phyloP scores from a whole-genome alignment of 805 yeast species.

The Kodamaea kakaduensis region DNA sequence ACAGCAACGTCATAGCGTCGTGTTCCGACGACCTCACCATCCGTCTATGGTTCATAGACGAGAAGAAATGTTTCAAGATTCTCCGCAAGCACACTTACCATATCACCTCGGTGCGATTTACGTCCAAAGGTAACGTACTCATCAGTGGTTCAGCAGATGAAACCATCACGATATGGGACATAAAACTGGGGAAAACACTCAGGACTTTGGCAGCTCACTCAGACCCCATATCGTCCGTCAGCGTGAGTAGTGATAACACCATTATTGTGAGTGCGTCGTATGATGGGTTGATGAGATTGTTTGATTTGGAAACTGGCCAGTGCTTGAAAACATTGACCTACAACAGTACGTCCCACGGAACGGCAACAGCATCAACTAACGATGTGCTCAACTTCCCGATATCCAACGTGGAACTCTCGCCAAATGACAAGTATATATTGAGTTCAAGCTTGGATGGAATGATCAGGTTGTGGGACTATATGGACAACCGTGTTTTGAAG shows the following conservation, averaged over 20 bases:
- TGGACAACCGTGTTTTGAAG: constrained; percentile 74
- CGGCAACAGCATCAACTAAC: constrained; percentile 53
- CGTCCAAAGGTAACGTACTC: constrained; percentile 69
- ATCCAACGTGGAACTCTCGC: constrained; percentile 65
- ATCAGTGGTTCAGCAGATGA: constrained; percentile 88
- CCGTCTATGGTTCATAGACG: constrained; percentile 61
- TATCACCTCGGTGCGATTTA: constrained; percentile 68
- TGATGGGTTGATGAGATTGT: constrained; percentile 87
- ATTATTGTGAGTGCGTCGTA: constrained; percentile 81
- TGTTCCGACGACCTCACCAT: constrained; percentile 84
- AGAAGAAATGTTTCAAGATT: constrained; percentile 47
- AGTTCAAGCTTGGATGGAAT: constrained; percentile 80
- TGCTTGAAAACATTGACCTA: constrained; percentile 86
- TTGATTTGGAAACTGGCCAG: constrained; percentile 86
- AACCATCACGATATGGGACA: constrained; percentile 88
- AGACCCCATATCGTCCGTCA: constrained; percentile 78
- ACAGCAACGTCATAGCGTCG: constrained; percentile 67
- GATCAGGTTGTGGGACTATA: constrained; percentile 81
- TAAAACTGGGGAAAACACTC: constrained; percentile 60
- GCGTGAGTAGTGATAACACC: constrained; percentile 74
- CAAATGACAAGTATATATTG: constrained; percentile 74
- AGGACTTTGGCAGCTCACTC: constrained; percentile 88
- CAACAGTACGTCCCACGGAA: constrained; percentile 58
- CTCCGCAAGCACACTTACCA: constrained; percentile 82
- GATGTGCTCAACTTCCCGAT: constrained; percentile 63